A percentile compares a stretch with the other conserved stretches of the same genome.
Evolutionary conservation across 225 moss, liverwort and hornwort genomes (phyloP).

Genomic region (Takakia lepidozioides): DNA sequence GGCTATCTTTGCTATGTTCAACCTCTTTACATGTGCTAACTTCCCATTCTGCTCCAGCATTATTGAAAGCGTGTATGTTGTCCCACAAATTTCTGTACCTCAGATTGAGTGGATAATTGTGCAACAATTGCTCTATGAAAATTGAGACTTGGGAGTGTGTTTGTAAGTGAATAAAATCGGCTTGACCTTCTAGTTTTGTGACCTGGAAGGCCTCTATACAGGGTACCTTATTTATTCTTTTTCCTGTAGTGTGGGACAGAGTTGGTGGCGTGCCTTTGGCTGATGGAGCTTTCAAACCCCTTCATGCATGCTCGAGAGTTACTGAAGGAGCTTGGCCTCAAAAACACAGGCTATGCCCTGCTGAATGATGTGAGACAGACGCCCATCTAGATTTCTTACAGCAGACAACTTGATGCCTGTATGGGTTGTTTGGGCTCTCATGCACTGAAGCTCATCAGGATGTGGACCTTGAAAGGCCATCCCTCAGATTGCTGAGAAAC

Average conservation of each 20-base stretch:
- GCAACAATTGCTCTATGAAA: too few species aligned
- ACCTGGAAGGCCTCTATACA: not conserved
- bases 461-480: too few species aligned
- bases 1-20: conserved; percentile 5
- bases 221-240: conserved; percentile 2
- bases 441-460: too few species aligned
- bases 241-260: conserved; percentile 78
- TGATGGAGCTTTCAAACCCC: conserved; percentile 98
- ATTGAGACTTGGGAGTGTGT: too few species aligned
- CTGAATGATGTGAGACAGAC: conserved; percentile 76
- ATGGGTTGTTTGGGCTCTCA: too few species aligned
- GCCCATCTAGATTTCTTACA: too few species aligned
- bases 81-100: not conserved
- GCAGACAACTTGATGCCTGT: too few species aligned
- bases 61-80: not conserved
- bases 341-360: conserved; percentile 52
- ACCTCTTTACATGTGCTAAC: not conserved
- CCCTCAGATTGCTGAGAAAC: too few species aligned
- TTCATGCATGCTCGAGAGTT: conserved; percentile 96
- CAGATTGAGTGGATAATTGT: too few species aligned
- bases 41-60: not conserved
- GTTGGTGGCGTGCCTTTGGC: conserved; percentile 82
- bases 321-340: conserved; percentile 71
- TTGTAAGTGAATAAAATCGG: too few species aligned
- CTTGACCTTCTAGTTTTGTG: not conserved